Base-by-base conservation (phyloP, 1,284 basidiomycete genomes). In the Sporisorium exsertum region DNA sequence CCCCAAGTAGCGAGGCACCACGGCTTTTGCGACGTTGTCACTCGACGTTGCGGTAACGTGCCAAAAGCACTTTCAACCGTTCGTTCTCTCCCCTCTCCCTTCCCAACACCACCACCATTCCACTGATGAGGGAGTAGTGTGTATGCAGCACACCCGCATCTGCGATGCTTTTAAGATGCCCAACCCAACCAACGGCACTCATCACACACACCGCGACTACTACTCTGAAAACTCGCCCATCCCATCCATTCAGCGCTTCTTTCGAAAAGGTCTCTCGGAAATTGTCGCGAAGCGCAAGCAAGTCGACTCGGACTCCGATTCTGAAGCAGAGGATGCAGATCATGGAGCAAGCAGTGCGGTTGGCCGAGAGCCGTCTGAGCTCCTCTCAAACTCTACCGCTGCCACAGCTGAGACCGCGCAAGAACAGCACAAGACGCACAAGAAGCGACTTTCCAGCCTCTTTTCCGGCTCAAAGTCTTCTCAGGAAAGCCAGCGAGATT, bases 211-310 rank as follows among this genome's bases (percentile, higher is more conserved):
- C 20, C 51, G 52, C n/a, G 78, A 80, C 52, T 63, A 72, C 50
- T 80, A 77, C 49, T 63, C 58, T 7, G 60, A 68, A 24, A 47
- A 47, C 32, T 59, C 60, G 18, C 78, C 78, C 18, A 69, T 80
- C 27, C 78, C 78, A 12, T 69, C 68, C 20, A 64, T 80, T 22
- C 74, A 80, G 55, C 37, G 78, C 2, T 80, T 76, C 56, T 67
- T 78, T 51, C 61, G 72, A 35, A 68, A 65, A 50, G 76, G 75
- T 9, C 29, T 75, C 5, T 45, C 58, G 3, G 72, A 78, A 27
- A 67, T 78, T 40, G 49, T 78, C 26, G 58, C 69, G 2, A 72
- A 65, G 55, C 59, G 63, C 52, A 58, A 64, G 12, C 26, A 13
- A n/a, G 27, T 50, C 27, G 71, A 64, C 22, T 70, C 67, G 1